Percentiles rank a stretch among this genome's conserved stretches.
These are phyloP conservation scores for Macroventuria anomochaeta DNA, from an alignment of 2,329 filamentous ascomycete species.

Conservation along the genomic window DNA sequence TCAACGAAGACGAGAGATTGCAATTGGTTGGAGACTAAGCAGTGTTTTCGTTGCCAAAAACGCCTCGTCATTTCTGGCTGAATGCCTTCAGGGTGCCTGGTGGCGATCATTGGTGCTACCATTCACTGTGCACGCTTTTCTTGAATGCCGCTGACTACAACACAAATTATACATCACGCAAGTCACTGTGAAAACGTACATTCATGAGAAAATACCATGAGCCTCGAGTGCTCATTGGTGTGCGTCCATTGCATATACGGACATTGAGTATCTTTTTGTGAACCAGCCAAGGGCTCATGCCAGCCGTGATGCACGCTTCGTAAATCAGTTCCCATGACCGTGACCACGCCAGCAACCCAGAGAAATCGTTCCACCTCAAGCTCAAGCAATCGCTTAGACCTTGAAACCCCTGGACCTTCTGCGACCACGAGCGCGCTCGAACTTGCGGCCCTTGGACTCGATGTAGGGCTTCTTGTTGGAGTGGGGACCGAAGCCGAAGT, in stretches of 20 bases:
- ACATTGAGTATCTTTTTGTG: slow-evolving; percentile 49
- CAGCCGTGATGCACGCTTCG: slow-evolving; percentile 48
- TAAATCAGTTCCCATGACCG: slow-evolving; percentile 45
- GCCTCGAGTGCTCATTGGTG: slow-evolving; percentile 42
- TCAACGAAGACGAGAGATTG: slow-evolving; percentile 17
- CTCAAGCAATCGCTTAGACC: slow-evolving; percentile 72
- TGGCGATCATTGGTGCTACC: background rate
- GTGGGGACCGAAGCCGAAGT: slow-evolving; percentile 98
- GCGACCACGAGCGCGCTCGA: slow-evolving; percentile 98
- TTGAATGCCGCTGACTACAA: too few species aligned
- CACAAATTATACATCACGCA: too few species aligned
- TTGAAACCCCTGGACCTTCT: slow-evolving; percentile 99
- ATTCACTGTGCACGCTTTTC: background rate
- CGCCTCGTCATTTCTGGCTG: background rate
- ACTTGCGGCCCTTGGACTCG: slow-evolving; percentile 99
- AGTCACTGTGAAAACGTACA: slow-evolving; percentile 8
- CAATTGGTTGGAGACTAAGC: slow-evolving; percentile 1
- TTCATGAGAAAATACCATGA: slow-evolving; percentile 43
- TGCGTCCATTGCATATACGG: slow-evolving; percentile 44
- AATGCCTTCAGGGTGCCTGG: background rate
- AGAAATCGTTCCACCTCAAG: slow-evolving; percentile 42
- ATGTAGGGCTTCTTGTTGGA: slow-evolving; percentile 99
- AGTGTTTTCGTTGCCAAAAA: background rate
- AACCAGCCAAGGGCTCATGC: slow-evolving; percentile 40
- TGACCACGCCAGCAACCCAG: slow-evolving; percentile 48